Conservation (phyloP, 2,329 filamentous ascomycete species). For the Claviceps sp. region DNA sequence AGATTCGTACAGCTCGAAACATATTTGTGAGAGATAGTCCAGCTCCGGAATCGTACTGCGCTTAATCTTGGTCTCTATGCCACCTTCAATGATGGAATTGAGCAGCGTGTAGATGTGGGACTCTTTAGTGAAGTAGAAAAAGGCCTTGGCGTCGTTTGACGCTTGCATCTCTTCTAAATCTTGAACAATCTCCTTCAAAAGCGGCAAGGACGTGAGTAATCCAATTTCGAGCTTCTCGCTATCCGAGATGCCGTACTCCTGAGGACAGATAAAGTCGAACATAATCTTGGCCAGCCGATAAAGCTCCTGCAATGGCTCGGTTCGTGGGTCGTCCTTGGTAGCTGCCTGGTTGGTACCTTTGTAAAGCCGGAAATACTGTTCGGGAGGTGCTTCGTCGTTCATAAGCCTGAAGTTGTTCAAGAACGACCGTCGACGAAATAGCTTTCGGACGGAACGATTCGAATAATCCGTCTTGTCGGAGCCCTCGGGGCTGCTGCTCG, state of each 20-base stretch:
- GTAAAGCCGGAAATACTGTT: conserved; percentile 83
- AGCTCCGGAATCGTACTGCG: conserved; percentile 91
- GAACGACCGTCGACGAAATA: conserved; percentile 49
- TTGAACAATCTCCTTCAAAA: conserved; percentile 92
- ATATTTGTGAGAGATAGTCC: conserved; percentile 94
- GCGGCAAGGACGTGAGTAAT: conserved; percentile 78
- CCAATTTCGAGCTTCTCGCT: conserved; percentile 98
- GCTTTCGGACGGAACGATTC: conserved; percentile 25
- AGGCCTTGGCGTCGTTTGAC: conserved; percentile 83
- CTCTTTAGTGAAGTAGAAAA: conserved; percentile 99
- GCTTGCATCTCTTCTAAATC: conserved; percentile 96
- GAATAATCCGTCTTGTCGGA: conserved; percentile 28
- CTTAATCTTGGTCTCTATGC: conserved; percentile 92
- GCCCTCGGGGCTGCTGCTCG: conserved; percentile 17
- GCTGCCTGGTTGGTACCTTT: conserved; percentile 55
- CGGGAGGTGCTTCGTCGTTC: conserved; percentile 43
- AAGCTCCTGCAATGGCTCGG: conserved; percentile 81
- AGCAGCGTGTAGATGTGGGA: conserved; percentile 96
- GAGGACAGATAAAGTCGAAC: conserved; percentile 96
- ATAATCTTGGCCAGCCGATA: conserved; percentile 90
- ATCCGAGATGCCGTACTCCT: conserved; percentile 94
- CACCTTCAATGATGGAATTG: conserved; percentile 95
- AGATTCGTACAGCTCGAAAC: conserved; percentile 94
- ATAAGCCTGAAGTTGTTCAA: conserved; percentile 38
- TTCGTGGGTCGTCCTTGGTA: conserved; percentile 67